These are phyloP conservation scores for Karstenula rhodostoma DNA, from an alignment of 2,329 filamentous ascomycete genomes.

Conservation along the genomic window DNA sequence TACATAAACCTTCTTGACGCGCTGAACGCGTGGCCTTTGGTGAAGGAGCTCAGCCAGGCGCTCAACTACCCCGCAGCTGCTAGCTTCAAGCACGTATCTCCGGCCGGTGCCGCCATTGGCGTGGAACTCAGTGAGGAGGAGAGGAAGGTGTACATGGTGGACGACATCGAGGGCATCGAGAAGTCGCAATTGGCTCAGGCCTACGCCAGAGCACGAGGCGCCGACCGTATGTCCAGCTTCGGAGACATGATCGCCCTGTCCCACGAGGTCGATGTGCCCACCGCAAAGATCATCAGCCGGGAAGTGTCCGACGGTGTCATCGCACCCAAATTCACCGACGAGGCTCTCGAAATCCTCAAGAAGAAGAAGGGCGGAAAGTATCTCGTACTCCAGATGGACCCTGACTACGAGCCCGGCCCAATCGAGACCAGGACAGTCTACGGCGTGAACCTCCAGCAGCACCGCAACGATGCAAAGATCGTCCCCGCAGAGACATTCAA, in stretches of 20 bases:
- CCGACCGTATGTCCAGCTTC: constrained; percentile 98
- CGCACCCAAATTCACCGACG: constrained; percentile 83
- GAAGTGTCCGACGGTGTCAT: constrained; percentile 98
- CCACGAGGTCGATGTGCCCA: constrained; percentile 87
- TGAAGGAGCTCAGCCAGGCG: constrained; percentile 93
- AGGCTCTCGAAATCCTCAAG: constrained; percentile 87
- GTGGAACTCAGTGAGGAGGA: constrained; percentile 85
- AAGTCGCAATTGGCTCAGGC: constrained; percentile 87
- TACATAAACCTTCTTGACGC: constrained; percentile 98
- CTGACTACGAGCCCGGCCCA: constrained; percentile 76
- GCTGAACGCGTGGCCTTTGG: constrained; percentile 94
- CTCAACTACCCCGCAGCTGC: constrained; percentile 89
- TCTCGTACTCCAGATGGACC: constrained; percentile 93
- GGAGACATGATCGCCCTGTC: constrained; percentile 95
- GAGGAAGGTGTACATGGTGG: constrained; percentile 98
- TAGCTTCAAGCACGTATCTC: constrained; percentile 97
- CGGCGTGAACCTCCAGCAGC: constrained; percentile 86
- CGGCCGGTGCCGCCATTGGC: constrained; percentile 93
- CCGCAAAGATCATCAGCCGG: constrained; percentile 95
- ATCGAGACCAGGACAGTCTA: constrained; percentile 88
- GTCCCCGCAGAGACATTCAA: constrained; percentile 81
- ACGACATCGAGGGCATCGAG: constrained; percentile 90
- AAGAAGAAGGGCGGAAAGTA: constrained; percentile 99
- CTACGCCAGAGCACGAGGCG: constrained; percentile 92
- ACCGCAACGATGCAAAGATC: constrained; percentile 91